Conservation (phyloP, 768 basidiomycete genomes). For the Mycena vulgaris region DNA sequence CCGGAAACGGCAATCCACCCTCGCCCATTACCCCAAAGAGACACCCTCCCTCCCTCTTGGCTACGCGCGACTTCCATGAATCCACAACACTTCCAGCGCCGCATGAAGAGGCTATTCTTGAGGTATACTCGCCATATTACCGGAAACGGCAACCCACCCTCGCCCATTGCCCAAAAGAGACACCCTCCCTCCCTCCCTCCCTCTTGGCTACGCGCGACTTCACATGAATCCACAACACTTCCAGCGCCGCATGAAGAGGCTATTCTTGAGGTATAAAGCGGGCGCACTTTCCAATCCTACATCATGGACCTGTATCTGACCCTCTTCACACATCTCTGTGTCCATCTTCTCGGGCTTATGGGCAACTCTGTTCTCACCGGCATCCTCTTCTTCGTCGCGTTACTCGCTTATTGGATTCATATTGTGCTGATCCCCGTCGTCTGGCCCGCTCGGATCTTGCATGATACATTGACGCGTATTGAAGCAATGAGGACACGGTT, state of each 20-base stretch:
- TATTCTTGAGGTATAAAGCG: slow-evolving; percentile 2
- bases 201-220: too few species aligned
- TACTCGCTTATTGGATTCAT: slow-evolving; percentile 12
- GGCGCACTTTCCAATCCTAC: not conserved
- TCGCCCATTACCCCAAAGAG: too few species aligned
- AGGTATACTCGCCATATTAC: too few species aligned
- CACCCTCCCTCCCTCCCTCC: too few species aligned
- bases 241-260: not conserved
- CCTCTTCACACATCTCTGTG: slow-evolving; percentile 19
- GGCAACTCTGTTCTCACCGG: slow-evolving; percentile 2
- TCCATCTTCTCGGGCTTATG: slow-evolving; percentile 15
- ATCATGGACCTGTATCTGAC: slow-evolving; percentile 1
- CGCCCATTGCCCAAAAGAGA: too few species aligned
- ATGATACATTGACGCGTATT: not conserved
- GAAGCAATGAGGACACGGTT: not conserved
- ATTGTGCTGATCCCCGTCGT: not conserved
- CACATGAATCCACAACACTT: too few species aligned
- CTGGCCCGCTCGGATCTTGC: slow-evolving; percentile 17
- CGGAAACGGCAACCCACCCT: too few species aligned
- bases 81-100: too few species aligned
- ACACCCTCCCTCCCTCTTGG: too few species aligned
- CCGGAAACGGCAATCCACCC: too few species aligned
- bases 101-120: not conserved
- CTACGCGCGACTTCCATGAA: too few species aligned
- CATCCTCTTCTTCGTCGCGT: slow-evolving; percentile 1